Evolutionary conservation across 371 early-diverging fungal genomes (phyloP), one percentile per base, ranked within the genome.

Genomic region (Mucor velutinosus): DNA sequence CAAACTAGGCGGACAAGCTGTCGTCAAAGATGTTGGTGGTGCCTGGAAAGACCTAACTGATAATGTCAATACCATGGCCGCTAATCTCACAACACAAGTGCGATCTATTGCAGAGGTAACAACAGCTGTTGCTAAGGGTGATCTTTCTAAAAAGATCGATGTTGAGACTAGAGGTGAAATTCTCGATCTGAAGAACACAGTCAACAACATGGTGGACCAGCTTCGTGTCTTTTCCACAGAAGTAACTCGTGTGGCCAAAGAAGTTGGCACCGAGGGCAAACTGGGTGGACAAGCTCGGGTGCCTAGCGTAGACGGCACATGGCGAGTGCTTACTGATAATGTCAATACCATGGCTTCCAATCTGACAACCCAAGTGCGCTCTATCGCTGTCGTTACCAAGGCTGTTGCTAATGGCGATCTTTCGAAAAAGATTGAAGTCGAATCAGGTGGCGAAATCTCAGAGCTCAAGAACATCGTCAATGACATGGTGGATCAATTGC

Each of bases 201-300:
- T 69, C 15, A 88, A 89, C 67, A 69, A 80, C 58, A 87, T 89
- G 90, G 88, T 89, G 29, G 86, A 87, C 30, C 87, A 87, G 51
- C 67, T 87, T 1, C 73, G 77, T 14, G 76, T 67, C 0, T 86
- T 86, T 65, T 79, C 84, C 0, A 69, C 79, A 0, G 86, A 85
- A 65, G 82, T 85, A 30, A 79, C 80, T 0, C 77, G 83, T 58
- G 82, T 85, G 0, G 69, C 78, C 17, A 58, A 69, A 3, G 86
- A 85, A 67, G 82, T 85, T 51, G 83, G 83, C 21, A 82, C 81
- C 0, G 78, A 83, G 57, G 86, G 83, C 10, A 78, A 77, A 37
- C 69, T 83, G 0, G 87, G 85, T 8, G 87, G 82, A 5, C 80
- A 86, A 64, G 85, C 83, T 0, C 49, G 60, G 0, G 86, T 86